These are phyloP conservation scores for Plantago rigida DNA, from an alignment of 305 asterid genomes.

Conservation along the genomic window DNA sequence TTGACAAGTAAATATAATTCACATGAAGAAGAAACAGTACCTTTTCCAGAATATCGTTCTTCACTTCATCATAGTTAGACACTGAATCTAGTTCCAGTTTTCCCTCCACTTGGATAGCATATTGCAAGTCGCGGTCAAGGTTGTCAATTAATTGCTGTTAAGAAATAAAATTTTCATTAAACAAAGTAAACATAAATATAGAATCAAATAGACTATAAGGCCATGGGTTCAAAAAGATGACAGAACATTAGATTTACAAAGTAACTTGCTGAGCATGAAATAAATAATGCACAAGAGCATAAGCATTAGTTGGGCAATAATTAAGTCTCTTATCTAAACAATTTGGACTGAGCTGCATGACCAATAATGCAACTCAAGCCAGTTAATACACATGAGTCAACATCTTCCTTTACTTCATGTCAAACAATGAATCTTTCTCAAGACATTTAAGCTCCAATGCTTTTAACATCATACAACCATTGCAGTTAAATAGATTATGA, in stretches of 20 bases:
- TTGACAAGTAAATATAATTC: slow-evolving; percentile 22
- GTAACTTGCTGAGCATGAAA: slow-evolving; percentile 4
- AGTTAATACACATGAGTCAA: neutral
- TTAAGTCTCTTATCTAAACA: slow-evolving; percentile 6
- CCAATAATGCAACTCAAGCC: neutral
- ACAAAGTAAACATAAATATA: slow-evolving; percentile 16
- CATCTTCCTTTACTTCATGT: no score
- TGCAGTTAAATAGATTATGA: no score
- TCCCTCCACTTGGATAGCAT: slow-evolving; percentile 90
- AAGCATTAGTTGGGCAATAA: neutral
- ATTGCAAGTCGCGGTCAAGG: slow-evolving; percentile 96
- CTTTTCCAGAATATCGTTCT: slow-evolving; percentile 76
- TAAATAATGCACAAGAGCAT: neutral
- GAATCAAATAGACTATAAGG: slow-evolving; percentile 16
- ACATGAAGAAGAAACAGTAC: slow-evolving; percentile 32
- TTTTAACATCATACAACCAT: no score
- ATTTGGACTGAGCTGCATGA: neutral
- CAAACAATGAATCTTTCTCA: no score
- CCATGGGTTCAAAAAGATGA: slow-evolving; percentile 11
- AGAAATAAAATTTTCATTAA: slow-evolving; percentile 24
- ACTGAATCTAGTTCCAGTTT: slow-evolving; percentile 74
- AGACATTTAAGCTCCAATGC: no score
- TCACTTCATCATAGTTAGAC: slow-evolving; percentile 78
- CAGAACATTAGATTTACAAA: slow-evolving; percentile 19
- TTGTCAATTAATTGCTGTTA: slow-evolving; percentile 71